Conservation (phyloP, 305 asterid genomes). For the Fraxinus platypoda region DNA sequence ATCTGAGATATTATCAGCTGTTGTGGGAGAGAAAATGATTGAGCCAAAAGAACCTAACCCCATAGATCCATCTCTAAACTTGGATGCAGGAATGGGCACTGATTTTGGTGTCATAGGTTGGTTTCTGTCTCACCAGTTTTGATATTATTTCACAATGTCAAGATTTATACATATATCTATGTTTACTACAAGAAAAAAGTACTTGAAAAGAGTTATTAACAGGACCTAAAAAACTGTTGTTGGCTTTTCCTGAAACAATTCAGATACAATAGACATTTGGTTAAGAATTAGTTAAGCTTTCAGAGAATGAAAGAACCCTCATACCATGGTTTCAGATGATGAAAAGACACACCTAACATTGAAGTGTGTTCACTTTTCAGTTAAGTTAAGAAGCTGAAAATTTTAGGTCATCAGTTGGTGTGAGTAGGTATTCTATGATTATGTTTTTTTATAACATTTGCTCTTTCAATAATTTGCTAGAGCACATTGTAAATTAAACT, state of each 20-base stretch:
- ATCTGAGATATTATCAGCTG: conserved; percentile 29
- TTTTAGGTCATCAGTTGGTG: neutral
- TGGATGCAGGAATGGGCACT: conserved; percentile 30
- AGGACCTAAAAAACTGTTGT: neutral
- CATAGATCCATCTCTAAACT: conserved; percentile 29
- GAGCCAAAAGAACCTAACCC: conserved; percentile 32
- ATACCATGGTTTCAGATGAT: neutral
- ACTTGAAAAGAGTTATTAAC: neutral
- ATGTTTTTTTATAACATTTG: neutral
- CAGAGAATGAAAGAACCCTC: neutral
- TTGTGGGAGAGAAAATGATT: conserved; percentile 33
- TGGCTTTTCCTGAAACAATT: neutral
- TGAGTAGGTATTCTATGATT: neutral
- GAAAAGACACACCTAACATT: neutral
- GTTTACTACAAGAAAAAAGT: neutral
- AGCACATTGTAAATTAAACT: neutral
- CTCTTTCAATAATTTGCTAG: neutral
- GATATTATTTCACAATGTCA: neutral
- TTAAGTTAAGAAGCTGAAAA: neutral
- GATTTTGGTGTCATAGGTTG: neutral
- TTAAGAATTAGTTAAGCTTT: neutral
- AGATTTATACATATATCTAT: neutral
- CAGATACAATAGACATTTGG: neutral
- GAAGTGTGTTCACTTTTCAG: neutral
- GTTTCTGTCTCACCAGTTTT: neutral